phyloP scores from a whole-genome alignment of 1,139 yeast genomes.

The Sugiyamaella japonica region DNA sequence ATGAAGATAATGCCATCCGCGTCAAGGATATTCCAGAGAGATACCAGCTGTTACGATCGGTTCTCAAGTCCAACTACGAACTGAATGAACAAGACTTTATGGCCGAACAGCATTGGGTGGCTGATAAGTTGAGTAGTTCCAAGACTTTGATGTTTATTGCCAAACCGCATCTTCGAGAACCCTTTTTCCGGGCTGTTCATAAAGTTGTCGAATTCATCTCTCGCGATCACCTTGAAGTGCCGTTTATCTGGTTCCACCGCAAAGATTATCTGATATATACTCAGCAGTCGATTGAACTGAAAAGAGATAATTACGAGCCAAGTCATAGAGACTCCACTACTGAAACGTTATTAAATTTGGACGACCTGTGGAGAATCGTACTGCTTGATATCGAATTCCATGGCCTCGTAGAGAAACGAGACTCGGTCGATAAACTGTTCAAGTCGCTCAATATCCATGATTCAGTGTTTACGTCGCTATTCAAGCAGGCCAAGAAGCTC shows the following conservation, averaged over 20 bases:
- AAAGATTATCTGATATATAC: slow-evolving; percentile 77
- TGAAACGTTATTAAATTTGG: slow-evolving; percentile 50
- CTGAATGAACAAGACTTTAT: slow-evolving; percentile 67
- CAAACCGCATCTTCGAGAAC: slow-evolving; percentile 50
- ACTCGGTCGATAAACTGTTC: slow-evolving; percentile 59
- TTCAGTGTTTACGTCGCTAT: slow-evolving; percentile 55
- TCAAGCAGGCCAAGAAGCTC: slow-evolving; percentile 59
- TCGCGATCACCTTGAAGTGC: slow-evolving; percentile 82
- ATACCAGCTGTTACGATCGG: slow-evolving; percentile 71
- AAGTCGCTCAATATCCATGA: slow-evolving; percentile 59
- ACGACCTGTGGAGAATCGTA: slow-evolving; percentile 90
- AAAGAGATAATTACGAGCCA: slow-evolving; percentile 31
- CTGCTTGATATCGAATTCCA: slow-evolving; percentile 87
- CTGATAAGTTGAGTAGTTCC: slow-evolving; percentile 41
- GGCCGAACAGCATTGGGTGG: slow-evolving; percentile 78
- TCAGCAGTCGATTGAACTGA: slow-evolving; percentile 27
- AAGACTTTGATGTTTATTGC: slow-evolving; percentile 29
- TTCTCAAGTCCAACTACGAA: slow-evolving; percentile 55
- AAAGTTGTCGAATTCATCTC: slow-evolving; percentile 77
- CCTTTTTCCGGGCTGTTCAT: slow-evolving; percentile 69
- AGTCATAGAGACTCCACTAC: slow-evolving; percentile 10
- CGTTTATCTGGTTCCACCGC: slow-evolving; percentile 95
- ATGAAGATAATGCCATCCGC: slow-evolving; percentile 85
- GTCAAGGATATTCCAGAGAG: slow-evolving; percentile 91
- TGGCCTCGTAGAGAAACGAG: slow-evolving; percentile 74